These are phyloP conservation scores for Oehlia diaphana DNA, from an alignment of 192 early-diverging fungal genomes.

Conservation along the genomic window DNA sequence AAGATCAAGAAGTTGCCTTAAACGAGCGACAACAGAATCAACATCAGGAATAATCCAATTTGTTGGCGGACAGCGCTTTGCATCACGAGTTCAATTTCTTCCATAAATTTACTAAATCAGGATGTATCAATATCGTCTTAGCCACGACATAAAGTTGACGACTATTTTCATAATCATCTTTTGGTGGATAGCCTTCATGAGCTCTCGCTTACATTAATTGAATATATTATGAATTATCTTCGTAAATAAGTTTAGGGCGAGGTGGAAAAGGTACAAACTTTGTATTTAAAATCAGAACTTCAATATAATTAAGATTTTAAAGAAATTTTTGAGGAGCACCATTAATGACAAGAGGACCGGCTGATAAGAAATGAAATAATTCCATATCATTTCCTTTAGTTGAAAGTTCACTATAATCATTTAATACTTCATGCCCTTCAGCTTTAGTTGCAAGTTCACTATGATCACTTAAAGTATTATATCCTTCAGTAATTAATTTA, in stretches of 20 bases:
- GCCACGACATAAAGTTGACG: slow-evolving; percentile 1
- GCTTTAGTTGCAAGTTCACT: no score
- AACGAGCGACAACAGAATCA: no score
- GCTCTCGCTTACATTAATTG: neutral
- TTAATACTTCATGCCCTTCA: neutral
- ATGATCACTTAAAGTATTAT: neutral
- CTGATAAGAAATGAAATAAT: neutral
- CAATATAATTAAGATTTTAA: neutral
- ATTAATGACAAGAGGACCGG: neutral
- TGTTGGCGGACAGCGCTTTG: neutral
- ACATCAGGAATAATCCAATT: no score
- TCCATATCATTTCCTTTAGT: slow-evolving; percentile 19
- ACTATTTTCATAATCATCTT: neutral
- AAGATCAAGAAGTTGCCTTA: neutral
- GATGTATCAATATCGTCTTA: neutral
- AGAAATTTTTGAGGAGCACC: neutral
- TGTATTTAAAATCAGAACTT: neutral
- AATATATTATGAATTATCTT: neutral
- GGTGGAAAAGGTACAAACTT: slow-evolving; percentile 10
- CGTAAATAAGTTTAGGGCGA: neutral
- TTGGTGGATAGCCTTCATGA: neutral
- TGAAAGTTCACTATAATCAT: neutral
- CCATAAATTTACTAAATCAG: neutral
- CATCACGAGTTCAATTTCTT: neutral
- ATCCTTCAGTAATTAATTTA: neutral